Percentiles rank a stretch among this genome's conserved stretches.
These are phyloP conservation scores for Didymella keratinophila DNA, from an alignment of 2,329 filamentous ascomycete species.

Conservation along the genomic window DNA sequence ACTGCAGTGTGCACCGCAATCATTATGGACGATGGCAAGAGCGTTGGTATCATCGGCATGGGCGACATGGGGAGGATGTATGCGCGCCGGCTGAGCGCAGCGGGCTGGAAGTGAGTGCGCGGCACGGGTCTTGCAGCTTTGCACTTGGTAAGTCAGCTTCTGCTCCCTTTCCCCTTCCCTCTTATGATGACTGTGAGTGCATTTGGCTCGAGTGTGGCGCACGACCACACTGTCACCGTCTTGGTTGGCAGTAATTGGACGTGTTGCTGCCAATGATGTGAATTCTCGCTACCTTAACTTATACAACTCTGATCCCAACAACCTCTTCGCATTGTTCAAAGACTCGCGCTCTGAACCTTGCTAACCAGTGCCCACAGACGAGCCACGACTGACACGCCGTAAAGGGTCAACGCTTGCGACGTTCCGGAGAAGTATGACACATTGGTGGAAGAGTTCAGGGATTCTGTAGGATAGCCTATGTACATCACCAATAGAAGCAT, in stretches of 20 bases:
- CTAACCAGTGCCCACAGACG: constrained; percentile 47
- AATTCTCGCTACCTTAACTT: constrained; percentile 97
- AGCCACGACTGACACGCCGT: constrained; percentile 36
- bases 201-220: constrained; percentile 99
- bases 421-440: constrained; percentile 85
- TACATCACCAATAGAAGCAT: constrained; percentile 51
- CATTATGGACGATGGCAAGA: constrained; percentile 68
- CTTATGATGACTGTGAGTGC: constrained; percentile 99
- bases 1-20: constrained; percentile 40
- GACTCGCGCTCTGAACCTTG: constrained; percentile 29
- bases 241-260: constrained; percentile 68
- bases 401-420: constrained; percentile 94
- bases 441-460: constrained; percentile 80
- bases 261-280: constrained; percentile 92
- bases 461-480: constrained; percentile 74
- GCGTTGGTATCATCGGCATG: constrained; percentile 96
- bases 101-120: constrained; percentile 89
- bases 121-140: constrained; percentile 25
- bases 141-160: constrained; percentile 38
- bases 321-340: constrained; percentile 32
- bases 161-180: constrained; percentile 21
- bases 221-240: constrained; percentile 73
- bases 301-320: constrained; percentile 77
- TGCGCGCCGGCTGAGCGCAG: constrained; percentile 82
- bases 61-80: constrained; percentile 99